Evolutionary conservation across 2,329 filamentous ascomycete genomes (phyloP).

Genomic region (Blastomyces gilchristii): DNA sequence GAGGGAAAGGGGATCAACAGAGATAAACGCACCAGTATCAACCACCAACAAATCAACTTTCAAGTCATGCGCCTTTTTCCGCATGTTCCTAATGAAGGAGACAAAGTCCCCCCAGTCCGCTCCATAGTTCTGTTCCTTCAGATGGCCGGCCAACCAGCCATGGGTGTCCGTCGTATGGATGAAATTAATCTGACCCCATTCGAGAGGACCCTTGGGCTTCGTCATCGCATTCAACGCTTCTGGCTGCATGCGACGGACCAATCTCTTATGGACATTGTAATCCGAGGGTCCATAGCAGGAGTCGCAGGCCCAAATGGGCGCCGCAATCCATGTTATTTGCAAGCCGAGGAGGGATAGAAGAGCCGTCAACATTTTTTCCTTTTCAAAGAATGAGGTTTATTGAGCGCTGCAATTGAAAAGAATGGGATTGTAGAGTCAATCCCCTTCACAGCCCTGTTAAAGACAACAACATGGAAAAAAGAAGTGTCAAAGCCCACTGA

Average conservation of each 20-base stretch:
- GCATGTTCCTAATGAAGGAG: constrained; percentile 51
- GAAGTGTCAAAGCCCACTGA: too few species aligned
- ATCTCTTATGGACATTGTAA: constrained; percentile 12
- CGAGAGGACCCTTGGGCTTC: constrained; percentile 15
- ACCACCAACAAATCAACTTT: constrained; percentile 51
- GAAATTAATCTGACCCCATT: constrained; percentile 54
- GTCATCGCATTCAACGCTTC: constrained; percentile 17
- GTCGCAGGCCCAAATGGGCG: constrained; percentile 13
- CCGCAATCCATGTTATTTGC: constrained; percentile 5
- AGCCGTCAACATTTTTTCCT: background rate
- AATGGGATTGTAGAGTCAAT: background rate
- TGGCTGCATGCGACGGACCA: constrained; percentile 19
- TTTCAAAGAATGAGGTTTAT: background rate
- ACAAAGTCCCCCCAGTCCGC: constrained; percentile 59
- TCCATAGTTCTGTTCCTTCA: constrained; percentile 54
- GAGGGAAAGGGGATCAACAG: background rate
- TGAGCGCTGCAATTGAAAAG: background rate
- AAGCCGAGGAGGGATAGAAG: background rate
- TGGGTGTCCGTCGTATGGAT: constrained; percentile 54
- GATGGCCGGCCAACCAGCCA: constrained; percentile 51
- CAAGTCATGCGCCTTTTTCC: constrained; percentile 45
- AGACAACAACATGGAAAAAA: too few species aligned
- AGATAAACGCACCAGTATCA: constrained; percentile 42
- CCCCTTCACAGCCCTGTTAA: too few species aligned
- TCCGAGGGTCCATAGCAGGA: constrained; percentile 18